These are phyloP conservation scores for Abrus pulchellus DNA, from an alignment of 306 rosid genomes.

Conservation along the genomic window DNA sequence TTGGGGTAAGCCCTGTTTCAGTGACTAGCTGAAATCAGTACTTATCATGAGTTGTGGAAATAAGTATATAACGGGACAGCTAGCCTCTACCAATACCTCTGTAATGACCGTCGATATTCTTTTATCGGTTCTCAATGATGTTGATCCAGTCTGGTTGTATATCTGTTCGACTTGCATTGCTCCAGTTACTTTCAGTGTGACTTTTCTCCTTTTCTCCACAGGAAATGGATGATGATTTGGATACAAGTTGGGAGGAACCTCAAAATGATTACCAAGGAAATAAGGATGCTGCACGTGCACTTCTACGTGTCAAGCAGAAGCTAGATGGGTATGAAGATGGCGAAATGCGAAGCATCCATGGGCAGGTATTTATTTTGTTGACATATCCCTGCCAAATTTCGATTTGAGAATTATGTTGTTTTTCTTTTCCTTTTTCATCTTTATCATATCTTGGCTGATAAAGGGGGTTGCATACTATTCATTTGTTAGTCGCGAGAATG, in stretches of 20 bases:
- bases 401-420: background rate
- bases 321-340: conserved; percentile 97
- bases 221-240: conserved; percentile 89
- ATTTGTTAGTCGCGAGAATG: conserved; percentile 18
- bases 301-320: conserved; percentile 93
- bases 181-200: conserved; percentile 35
- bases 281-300: conserved; percentile 93
- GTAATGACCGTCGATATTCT: conserved; percentile 2
- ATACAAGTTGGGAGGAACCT: conserved; percentile 69
- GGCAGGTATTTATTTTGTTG: conserved; percentile 77
- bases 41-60: conserved; percentile 30
- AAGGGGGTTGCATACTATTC: background rate
- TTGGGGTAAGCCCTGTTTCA: conserved; percentile 19
- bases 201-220: conserved; percentile 42
- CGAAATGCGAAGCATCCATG: conserved; percentile 88
- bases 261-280: conserved; percentile 86
- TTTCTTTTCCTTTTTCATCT: conserved; percentile 31
- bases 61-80: background rate
- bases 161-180: conserved; percentile 30
- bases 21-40: conserved; percentile 19
- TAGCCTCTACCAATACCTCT: background rate
- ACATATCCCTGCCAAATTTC: conserved; percentile 24
- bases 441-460: conserved; percentile 8
- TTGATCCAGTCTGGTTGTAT: background rate
- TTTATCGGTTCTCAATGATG: background rate